phyloP scores from a whole-genome alignment of 2,329 filamentous ascomycete genomes.

The Fusarium liriodendri region DNA sequence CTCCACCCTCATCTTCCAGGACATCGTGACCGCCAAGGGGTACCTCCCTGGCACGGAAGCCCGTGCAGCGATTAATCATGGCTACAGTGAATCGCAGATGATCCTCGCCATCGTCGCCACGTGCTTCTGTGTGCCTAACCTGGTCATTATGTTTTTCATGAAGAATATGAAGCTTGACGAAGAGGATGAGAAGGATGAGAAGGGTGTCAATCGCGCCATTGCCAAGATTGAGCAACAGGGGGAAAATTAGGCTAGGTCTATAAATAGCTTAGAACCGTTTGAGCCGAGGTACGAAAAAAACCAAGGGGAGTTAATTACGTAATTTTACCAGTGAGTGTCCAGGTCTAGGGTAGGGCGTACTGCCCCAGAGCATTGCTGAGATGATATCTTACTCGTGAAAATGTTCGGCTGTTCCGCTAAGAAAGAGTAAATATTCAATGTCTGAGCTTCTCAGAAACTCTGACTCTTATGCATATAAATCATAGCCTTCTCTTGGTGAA shows the following conservation, averaged over 20 bases:
- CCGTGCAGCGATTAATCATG: slow-evolving; percentile 28
- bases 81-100: slow-evolving; percentile 32
- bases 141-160: slow-evolving; percentile 35
- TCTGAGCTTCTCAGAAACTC: not conserved
- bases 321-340: not conserved
- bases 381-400: not conserved
- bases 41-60: not conserved
- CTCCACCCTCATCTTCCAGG: slow-evolving; percentile 36
- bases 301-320: not conserved
- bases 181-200: slow-evolving; percentile 4
- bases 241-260: not conserved
- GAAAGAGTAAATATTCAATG: not conserved
- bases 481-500: not conserved
- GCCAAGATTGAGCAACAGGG: not conserved
- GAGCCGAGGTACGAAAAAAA: not conserved
- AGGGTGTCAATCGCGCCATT: not conserved
- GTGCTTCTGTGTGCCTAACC: slow-evolving; percentile 16
- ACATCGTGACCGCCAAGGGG: slow-evolving; percentile 40
- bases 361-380: not conserved
- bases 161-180: slow-evolving; percentile 23
- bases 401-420: not conserved
- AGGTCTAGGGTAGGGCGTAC: not conserved
- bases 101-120: slow-evolving; percentile 32
- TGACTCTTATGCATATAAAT: not conserved
- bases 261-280: not conserved